Evolutionary conservation across 768 basidiomycete species (phyloP).

Genomic region (Tephrocybe sp.): DNA sequence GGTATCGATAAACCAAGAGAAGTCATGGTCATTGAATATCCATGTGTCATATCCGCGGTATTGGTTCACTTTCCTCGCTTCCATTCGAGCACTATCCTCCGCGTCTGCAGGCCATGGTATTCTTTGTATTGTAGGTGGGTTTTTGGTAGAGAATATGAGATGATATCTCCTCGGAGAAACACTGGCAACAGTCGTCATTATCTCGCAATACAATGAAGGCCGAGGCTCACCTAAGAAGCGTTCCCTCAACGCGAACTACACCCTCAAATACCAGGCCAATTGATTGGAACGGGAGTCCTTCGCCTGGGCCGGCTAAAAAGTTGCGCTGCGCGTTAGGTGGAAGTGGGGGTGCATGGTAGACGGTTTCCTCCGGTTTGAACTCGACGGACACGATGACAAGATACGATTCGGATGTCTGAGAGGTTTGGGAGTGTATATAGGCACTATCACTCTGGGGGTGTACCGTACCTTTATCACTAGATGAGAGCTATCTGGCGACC

Average conservation of each 20-base stretch:
- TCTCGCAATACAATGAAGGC: not conserved
- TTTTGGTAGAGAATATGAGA: conserved; percentile 72
- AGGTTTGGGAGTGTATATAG: too few relatives aligned
- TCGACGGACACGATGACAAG: conserved; percentile 74
- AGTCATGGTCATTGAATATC: conserved; percentile 63
- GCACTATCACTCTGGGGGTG: too few relatives aligned
- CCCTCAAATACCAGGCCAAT: conserved; percentile 75
- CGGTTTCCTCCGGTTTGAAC: conserved; percentile 51
- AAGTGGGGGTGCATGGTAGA: conserved; percentile 54
- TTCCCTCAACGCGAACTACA: conserved; percentile 76
- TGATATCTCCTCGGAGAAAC: conserved; percentile 72
- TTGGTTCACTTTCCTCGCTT: conserved; percentile 29
- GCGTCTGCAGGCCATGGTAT: conserved; percentile 78
- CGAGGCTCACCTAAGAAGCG: conserved; percentile 58
- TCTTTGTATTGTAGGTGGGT: conserved; percentile 75
- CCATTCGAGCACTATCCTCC: conserved; percentile 32
- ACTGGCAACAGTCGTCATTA: conserved; percentile 33
- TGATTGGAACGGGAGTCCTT: conserved; percentile 69
- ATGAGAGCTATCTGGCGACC: conserved; percentile 81
- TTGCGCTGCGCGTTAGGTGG: conserved; percentile 58
- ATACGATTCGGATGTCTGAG: conserved; percentile 79
- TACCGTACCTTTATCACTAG: conserved; percentile 75
- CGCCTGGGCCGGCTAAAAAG: conserved; percentile 81
- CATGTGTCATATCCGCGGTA: conserved; percentile 65
- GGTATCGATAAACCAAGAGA: conserved; percentile 73